Evolutionary conservation across 148 eudicot genomes (phyloP).

Genomic region (Amaranthus hypochondriacus): DNA sequence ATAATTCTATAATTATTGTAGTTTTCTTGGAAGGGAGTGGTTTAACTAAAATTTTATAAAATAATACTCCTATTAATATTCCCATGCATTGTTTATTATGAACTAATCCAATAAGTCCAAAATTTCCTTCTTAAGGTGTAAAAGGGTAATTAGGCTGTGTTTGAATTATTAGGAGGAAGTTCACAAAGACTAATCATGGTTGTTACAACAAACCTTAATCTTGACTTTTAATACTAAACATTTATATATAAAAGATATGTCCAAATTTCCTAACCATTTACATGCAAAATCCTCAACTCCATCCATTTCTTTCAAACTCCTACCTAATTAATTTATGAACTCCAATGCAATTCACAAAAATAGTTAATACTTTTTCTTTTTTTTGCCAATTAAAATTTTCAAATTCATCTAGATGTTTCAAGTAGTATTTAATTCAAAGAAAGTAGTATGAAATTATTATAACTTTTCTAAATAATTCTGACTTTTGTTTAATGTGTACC

Average conservation of each 20-base stretch:
- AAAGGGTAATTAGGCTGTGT: neutral
- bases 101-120: conserved; percentile 18
- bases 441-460: too few species aligned
- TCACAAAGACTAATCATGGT: conserved; percentile 6
- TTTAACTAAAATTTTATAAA: conserved; percentile 12
- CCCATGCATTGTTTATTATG: neutral
- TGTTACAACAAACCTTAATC: conserved; percentile 18
- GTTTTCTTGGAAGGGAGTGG: conserved; percentile 12
- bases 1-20: neutral
- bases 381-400: too few species aligned
- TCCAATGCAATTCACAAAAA: neutral
- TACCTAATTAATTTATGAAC: conserved; percentile 26
- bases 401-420: too few species aligned
- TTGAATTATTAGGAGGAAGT: conserved; percentile 8
- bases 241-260: neutral
- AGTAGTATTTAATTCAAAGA: too few species aligned
- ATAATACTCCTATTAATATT: neutral
- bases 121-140: conserved; percentile 2
- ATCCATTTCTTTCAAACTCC: conserved; percentile 22
- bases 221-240: conserved; percentile 6
- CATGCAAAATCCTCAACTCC: neutral
- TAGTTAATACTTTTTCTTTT: too few species aligned
- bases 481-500: too few species aligned
- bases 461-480: too few species aligned
- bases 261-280: neutral